Evolutionary conservation across 306 rosid species (phyloP).

Genomic region (Ceratonia siliqua): DNA sequence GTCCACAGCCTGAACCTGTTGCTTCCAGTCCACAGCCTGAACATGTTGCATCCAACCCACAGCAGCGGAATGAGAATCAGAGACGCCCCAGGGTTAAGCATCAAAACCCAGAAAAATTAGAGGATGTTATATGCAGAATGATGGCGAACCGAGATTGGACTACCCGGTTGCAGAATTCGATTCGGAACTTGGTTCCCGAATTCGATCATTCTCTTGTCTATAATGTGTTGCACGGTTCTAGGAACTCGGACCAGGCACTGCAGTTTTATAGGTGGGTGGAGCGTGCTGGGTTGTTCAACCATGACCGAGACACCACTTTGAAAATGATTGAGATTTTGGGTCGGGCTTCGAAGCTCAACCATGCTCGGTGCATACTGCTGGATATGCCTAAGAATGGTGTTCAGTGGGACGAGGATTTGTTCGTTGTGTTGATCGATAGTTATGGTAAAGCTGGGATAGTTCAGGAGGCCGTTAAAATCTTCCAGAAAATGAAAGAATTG

Average conservation of each 20-base stretch:
- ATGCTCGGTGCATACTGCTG: slow-evolving; percentile 76
- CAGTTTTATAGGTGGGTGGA: slow-evolving; percentile 92
- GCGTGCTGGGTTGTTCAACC: slow-evolving; percentile 64
- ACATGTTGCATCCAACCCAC: too few species aligned
- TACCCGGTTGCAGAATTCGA: slow-evolving; percentile 81
- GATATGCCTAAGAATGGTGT: slow-evolving; percentile 59
- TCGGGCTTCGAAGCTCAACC: slow-evolving; percentile 73
- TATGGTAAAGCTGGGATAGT: slow-evolving; percentile 85
- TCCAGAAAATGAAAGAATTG: slow-evolving; percentile 72
- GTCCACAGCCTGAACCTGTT: not conserved
- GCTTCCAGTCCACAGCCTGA: slow-evolving; percentile 6
- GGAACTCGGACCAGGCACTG: slow-evolving; percentile 69
- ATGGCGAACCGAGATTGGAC: slow-evolving; percentile 93
- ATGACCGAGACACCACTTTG: slow-evolving; percentile 72
- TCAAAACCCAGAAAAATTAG: slow-evolving; percentile 54
- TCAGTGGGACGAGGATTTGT: slow-evolving; percentile 64
- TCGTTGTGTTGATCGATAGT: slow-evolving; percentile 66
- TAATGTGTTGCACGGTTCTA: slow-evolving; percentile 71
- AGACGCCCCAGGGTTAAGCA: slow-evolving; percentile 44
- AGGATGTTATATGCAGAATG: slow-evolving; percentile 63
- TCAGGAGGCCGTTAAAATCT: slow-evolving; percentile 83
- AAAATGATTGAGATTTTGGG: slow-evolving; percentile 80
- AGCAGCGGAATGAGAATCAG: slow-evolving; percentile 6
- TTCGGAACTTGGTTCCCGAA: slow-evolving; percentile 60
- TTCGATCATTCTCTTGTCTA: slow-evolving; percentile 72